A percentile compares a stretch with the other conserved stretches of the same genome.
phyloP scores from a whole-genome alignment of 495 filamentous ascomycete species.

The Glonium stellatum region DNA sequence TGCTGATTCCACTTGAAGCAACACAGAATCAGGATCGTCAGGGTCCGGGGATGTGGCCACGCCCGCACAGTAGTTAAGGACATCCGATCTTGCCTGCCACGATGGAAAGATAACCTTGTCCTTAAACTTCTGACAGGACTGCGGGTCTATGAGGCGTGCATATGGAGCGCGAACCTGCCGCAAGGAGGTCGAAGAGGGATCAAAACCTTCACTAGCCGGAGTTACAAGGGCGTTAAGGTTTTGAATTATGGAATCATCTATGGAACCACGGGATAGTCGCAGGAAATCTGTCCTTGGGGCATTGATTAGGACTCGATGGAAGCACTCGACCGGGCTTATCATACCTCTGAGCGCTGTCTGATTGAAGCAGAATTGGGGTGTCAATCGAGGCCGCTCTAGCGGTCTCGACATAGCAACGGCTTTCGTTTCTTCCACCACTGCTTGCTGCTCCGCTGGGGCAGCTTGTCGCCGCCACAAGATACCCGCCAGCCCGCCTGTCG shows the following conservation, averaged over 20 bases:
- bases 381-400: constrained; percentile 56
- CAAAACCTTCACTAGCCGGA: constrained; percentile 63
- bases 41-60: constrained; percentile 86
- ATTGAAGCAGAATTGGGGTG: constrained; percentile 90
- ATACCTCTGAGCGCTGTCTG: constrained; percentile 75
- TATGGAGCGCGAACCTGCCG: constrained; percentile 43
- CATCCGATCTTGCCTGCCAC: constrained; percentile 79
- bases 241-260: constrained; percentile 90
- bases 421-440: neutral
- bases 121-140: constrained; percentile 65
- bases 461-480: constrained; percentile 29
- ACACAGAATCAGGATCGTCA: constrained; percentile 70
- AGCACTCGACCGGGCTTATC: constrained; percentile 10
- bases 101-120: constrained; percentile 75
- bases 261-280: constrained; percentile 72
- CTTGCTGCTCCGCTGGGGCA: neutral
- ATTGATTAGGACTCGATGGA: constrained; percentile 14
- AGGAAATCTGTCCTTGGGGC: constrained; percentile 68
- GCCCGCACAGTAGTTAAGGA: constrained; percentile 80
- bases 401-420: constrained; percentile 52
- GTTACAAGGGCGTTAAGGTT: constrained; percentile 86
- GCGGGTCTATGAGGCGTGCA: constrained; percentile 47
- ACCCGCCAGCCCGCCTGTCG: constrained; percentile 21
- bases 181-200: constrained; percentile 66
- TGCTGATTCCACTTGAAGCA: constrained; percentile 63